Evolutionary conservation across 768 basidiomycete species (phyloP).

Genomic region (Termitomyces titanicus): DNA sequence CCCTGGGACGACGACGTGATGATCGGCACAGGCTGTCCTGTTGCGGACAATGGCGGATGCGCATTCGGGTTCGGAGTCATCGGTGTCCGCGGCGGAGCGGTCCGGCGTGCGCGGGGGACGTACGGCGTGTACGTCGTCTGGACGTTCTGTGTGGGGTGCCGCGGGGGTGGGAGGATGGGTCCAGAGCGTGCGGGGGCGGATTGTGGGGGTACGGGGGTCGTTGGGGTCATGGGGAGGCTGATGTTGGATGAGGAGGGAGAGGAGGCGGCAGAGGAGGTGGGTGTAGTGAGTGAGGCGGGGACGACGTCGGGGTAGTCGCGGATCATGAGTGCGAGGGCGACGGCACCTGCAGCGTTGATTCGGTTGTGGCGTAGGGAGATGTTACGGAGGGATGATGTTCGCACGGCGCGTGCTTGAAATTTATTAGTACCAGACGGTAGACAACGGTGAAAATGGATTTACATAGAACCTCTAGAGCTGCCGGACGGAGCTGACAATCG

Average conservation of each 20-base stretch:
- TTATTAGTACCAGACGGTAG: slow-evolving; percentile 1
- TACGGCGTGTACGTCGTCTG: slow-evolving; percentile 85
- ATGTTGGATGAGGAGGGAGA: slow-evolving; percentile 33
- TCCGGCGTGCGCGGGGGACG: slow-evolving; percentile 43
- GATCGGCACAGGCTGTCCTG: slow-evolving; percentile 51
- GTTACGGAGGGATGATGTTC: slow-evolving; percentile 80
- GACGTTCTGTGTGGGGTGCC: slow-evolving; percentile 43
- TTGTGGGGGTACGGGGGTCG: slow-evolving; percentile 25
- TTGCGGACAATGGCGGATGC: slow-evolving; percentile 33
- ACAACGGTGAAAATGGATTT: slow-evolving; percentile 23
- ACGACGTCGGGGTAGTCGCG: slow-evolving; percentile 90
- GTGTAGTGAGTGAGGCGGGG: slow-evolving; percentile 25
- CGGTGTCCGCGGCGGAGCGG: slow-evolving; percentile 38
- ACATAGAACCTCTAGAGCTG: slow-evolving; percentile 80
- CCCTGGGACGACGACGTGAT: slow-evolving; percentile 64
- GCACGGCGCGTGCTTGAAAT: slow-evolving; percentile 69
- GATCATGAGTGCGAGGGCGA: slow-evolving; percentile 93
- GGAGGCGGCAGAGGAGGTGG: slow-evolving; percentile 25
- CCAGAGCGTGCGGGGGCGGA: slow-evolving; percentile 23
- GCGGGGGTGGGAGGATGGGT: slow-evolving; percentile 34
- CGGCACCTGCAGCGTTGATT: slow-evolving; percentile 80
- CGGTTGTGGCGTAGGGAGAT: slow-evolving; percentile 88
- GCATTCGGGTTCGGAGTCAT: slow-evolving; percentile 31
- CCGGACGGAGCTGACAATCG: slow-evolving; percentile 74
- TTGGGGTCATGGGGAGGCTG: slow-evolving; percentile 26